Base-by-base conservation (phyloP, 495 filamentous ascomycete species). In the Penicillium goetzii region DNA sequence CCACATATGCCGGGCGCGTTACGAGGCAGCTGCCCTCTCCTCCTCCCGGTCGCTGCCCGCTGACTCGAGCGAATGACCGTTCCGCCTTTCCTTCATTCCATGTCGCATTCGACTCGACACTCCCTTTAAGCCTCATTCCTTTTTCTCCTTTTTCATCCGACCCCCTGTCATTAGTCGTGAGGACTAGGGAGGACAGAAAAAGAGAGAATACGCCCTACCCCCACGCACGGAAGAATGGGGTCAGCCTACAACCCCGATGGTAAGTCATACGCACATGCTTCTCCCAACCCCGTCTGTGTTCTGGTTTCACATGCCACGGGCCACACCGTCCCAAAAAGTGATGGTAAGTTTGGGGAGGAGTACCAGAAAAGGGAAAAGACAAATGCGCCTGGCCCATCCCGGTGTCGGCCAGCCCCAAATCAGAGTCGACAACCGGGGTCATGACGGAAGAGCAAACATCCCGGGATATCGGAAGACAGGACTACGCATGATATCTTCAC, bases 221-320 rank as follows among this genome's bases (percentile, higher is more conserved):
- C 51, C n/a, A 43, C 41, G 41, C 58, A 65, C 56, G 51, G 68
- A 69, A 77, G 63, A 66, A 80, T 80, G 78, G 76, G 76, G 68
- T 68, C 78, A 57, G 68, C 72, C 65, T 74, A 72, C 59, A 74
- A 75, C 64, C 68, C 70, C 50, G 78, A 80, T 77, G 78, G 78
- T 80, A 64, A 80, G 78, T 80, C 55, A 56, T 54, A 59, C 38
- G 43, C 58, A 62, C 66, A 62, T 65, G 58, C 54, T 66, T 64
- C 60, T 60, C 32, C 50, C 52, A 33, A 38, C 28, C 52, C 32
- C 32, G 32, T 51, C 54, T 17, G 52, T 38, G 52, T 28, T 55
- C 43, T 53, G 34, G 56, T 73, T 75, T 65, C 66, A 68, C 60
- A 66, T 72, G 60, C 58, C 64, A 62, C 55, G 58, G 58, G 33